Evolutionary conservation across 345 rosid species (phyloP).

Genomic region (Jatropha curcas): DNA sequence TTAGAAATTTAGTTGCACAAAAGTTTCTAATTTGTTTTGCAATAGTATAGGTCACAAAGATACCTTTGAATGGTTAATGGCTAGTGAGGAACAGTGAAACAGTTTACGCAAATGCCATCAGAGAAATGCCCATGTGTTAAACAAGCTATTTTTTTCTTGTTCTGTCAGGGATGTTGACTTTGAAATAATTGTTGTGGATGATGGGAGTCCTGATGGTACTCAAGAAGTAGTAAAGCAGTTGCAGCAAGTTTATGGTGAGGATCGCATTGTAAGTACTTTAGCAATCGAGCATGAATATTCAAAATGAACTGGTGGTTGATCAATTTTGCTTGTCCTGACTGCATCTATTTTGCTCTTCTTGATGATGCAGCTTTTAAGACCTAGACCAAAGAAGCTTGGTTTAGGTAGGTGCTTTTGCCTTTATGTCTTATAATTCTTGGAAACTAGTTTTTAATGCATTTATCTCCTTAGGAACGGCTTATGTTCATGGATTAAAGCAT

Average conservation of each 20-base stretch:
- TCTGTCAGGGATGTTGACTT: slow-evolving; percentile 70
- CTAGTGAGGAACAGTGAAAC: background rate
- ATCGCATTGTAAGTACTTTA: slow-evolving; percentile 59
- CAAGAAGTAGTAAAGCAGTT: slow-evolving; percentile 82
- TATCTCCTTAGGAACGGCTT: slow-evolving; percentile 77
- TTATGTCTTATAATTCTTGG: background rate
- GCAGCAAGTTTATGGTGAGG: slow-evolving; percentile 79
- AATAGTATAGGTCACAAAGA: background rate
- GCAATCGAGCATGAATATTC: background rate
- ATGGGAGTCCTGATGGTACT: slow-evolving; percentile 97
- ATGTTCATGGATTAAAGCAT: slow-evolving; percentile 85
- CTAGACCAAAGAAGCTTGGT: slow-evolving; percentile 90
- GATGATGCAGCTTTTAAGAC: slow-evolving; percentile 70
- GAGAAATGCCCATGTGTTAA: background rate
- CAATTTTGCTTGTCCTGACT: background rate
- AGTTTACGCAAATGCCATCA: too few species aligned
- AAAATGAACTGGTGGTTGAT: background rate
- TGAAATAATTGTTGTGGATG: slow-evolving; percentile 91
- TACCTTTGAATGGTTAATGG: background rate
- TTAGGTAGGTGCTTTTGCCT: slow-evolving; percentile 50
- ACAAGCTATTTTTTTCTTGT: background rate
- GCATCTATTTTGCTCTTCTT: slow-evolving; percentile 10
- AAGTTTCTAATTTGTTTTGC: background rate
- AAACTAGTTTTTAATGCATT: slow-evolving; percentile 16
- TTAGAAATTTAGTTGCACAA: background rate